Conservation (phyloP, 495 filamentous ascomycete genomes). For the Diplogelasinospora grovesii region DNA sequence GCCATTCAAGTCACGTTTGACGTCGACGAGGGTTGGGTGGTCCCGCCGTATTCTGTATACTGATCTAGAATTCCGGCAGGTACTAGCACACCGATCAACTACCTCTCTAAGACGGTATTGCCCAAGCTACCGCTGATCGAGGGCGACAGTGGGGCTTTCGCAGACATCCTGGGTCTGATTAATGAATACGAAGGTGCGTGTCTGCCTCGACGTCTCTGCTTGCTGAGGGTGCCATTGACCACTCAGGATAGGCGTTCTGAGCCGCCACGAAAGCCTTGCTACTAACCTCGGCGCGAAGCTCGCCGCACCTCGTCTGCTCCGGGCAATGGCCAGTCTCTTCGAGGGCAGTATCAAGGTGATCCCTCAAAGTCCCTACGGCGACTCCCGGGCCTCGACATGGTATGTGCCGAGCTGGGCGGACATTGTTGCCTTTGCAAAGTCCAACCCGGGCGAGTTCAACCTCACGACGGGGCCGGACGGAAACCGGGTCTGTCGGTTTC, state of each 20-base stretch:
- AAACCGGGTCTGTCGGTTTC: conserved; percentile 68
- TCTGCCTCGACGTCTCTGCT: neutral
- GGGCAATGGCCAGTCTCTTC: conserved; percentile 79
- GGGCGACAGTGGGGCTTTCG: conserved; percentile 37
- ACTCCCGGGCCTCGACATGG: conserved; percentile 46
- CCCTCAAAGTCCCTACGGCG: conserved; percentile 23
- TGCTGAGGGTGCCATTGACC: conserved; percentile 2
- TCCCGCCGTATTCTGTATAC: too few species aligned
- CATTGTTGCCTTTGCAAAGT: conserved; percentile 75
- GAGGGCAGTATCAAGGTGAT: conserved; percentile 70
- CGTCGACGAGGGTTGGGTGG: neutral
- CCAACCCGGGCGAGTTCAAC: conserved; percentile 72
- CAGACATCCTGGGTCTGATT: conserved; percentile 54
- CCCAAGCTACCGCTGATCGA: conserved; percentile 40
- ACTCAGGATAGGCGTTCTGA: conserved; percentile 57
- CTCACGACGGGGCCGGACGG: conserved; percentile 58
- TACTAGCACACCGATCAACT: conserved; percentile 69
- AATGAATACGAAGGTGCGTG: conserved; percentile 61
- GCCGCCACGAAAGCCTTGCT: conserved; percentile 78
- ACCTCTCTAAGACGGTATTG: conserved; percentile 45
- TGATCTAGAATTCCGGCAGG: conserved; percentile 16
- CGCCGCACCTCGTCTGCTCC: conserved; percentile 72
- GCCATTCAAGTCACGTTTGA: neutral
- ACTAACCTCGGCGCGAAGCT: conserved; percentile 79
- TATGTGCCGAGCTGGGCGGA: conserved; percentile 65